These are phyloP conservation scores for Berberis vulgaris DNA, from an alignment of 164 flowering plant genomes.

Conservation along the genomic window DNA sequence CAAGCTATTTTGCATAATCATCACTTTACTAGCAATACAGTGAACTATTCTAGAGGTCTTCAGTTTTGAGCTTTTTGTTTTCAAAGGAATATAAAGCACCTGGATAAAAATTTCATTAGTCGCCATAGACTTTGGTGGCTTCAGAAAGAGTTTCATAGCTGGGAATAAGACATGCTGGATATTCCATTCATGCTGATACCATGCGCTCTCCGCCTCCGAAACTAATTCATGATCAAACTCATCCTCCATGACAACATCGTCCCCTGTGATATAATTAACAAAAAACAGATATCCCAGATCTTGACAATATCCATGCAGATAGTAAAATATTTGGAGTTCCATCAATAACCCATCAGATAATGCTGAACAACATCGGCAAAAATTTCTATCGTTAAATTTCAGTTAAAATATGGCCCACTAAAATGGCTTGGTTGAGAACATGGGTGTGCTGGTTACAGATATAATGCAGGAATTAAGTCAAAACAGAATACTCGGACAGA, in stretches of 20 bases:
- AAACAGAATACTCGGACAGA: too few species aligned
- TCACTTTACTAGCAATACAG: background rate
- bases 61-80: background rate
- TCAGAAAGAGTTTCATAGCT: conserved; percentile 81
- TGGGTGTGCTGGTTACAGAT: too few species aligned
- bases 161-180: conserved; percentile 90
- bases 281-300: background rate
- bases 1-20: too few species aligned
- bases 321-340: conserved; percentile 23
- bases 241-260: conserved; percentile 26
- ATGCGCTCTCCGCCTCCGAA: conserved; percentile 74
- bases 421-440: too few species aligned
- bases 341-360: conserved; percentile 1
- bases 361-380: too few species aligned
- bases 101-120: conserved; percentile 85
- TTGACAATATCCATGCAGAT: conserved; percentile 1
- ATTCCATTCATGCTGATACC: conserved; percentile 98
- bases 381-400: too few species aligned
- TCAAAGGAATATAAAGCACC: conserved; percentile 26
- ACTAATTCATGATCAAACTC: conserved; percentile 55
- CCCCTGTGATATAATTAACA: conserved; percentile 11
- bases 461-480: too few species aligned
- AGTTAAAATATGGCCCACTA: conserved; percentile 41
- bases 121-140: conserved; percentile 81
- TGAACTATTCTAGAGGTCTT: too few species aligned